Conservation (phyloP, 306 rosid species). For the Malus asiatica region DNA sequence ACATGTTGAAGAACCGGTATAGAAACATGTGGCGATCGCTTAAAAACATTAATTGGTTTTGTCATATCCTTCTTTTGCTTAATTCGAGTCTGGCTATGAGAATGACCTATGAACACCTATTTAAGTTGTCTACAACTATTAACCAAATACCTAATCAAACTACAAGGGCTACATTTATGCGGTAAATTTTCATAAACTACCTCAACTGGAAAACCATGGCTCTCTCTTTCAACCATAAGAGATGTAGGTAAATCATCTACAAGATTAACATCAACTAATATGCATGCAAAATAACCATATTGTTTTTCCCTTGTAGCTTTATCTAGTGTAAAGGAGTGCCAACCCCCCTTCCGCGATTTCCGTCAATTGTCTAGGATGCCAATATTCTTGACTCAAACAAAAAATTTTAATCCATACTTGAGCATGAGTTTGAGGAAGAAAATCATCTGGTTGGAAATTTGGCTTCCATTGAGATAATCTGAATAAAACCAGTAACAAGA, state of each 20-base stretch:
- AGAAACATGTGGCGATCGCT: background rate
- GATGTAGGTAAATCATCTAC: background rate
- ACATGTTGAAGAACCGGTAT: no score
- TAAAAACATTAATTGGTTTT: background rate
- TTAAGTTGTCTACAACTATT: background rate
- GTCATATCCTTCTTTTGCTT: background rate
- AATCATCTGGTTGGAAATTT: background rate
- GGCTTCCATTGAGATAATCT: background rate
- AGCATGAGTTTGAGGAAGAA: background rate
- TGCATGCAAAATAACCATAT: background rate
- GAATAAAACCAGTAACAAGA: background rate
- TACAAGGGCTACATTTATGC: background rate
- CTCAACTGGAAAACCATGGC: background rate
- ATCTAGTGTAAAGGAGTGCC: background rate
- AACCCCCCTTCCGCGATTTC: background rate
- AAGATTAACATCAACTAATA: background rate
- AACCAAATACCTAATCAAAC: background rate
- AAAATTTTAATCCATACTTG: background rate
- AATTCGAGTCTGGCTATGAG: background rate
- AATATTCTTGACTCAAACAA: background rate
- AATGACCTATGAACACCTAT: background rate
- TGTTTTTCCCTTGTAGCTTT: background rate
- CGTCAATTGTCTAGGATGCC: background rate
- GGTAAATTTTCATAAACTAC: background rate
- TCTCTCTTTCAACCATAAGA: background rate